Conservation (phyloP, 176 grass and related monocot genomes). For the Eleusine indica region DNA sequence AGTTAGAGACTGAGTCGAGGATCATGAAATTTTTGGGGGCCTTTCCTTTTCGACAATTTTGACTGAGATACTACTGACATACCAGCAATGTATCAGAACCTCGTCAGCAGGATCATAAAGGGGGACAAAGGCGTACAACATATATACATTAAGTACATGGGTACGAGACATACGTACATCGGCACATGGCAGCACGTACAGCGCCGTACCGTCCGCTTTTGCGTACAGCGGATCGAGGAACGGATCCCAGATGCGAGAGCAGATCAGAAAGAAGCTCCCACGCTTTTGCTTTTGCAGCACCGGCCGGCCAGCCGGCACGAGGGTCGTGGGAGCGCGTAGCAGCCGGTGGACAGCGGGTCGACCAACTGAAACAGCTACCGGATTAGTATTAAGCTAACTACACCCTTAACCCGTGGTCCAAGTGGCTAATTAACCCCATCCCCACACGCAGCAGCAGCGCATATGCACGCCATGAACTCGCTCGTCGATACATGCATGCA, state of each 20-base stretch:
- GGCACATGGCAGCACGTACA: conserved; percentile 23
- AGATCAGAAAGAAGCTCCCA: neutral
- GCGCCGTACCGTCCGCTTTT: neutral
- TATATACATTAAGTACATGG: neutral
- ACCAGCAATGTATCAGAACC: neutral
- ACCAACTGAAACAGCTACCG: neutral
- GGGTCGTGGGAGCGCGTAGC: conserved; percentile 7
- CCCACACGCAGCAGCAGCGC: neutral
- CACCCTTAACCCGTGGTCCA: conserved; percentile 17
- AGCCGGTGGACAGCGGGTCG: neutral
- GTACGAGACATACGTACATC: too few species aligned
- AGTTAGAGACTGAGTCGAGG: neutral
- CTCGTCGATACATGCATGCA: neutral
- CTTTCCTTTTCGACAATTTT: neutral
- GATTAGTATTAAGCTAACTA: neutral
- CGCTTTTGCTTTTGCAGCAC: neutral
- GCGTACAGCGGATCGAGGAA: neutral
- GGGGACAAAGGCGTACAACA: neutral
- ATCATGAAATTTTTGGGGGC: neutral
- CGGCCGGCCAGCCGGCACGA: neutral
- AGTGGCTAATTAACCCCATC: neutral
- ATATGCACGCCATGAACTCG: neutral
- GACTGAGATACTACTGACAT: neutral
- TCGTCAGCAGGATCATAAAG: neutral
- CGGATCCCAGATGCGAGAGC: neutral